Base-by-base conservation (phyloP, 805 yeast genomes). In the Starmerella kuoi region DNA sequence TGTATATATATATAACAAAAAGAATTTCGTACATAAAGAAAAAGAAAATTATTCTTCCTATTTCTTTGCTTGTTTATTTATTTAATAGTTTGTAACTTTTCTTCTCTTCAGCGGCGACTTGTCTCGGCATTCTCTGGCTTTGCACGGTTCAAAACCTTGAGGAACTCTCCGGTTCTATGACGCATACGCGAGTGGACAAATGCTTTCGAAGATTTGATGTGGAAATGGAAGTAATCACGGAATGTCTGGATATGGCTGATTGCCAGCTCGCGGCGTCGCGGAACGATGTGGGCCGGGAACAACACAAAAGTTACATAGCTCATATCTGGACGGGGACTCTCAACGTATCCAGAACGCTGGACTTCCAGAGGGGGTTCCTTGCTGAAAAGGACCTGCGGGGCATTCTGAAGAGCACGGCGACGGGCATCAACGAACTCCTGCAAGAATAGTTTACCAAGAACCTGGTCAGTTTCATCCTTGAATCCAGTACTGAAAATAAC, bases 121-220 rank as follows among this genome's bases (percentile, higher is more conserved):
- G 20, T 17, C 31, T 39, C 42, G 4, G 76, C 80, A 45, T 76
- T 81, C 56, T 91, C 99, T 22, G 95, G 88, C 64, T 87, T 86
- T 24, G 98, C 98, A 59, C 99, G 74, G 67, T 91, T 91, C 65
- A 91, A 76, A 25, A 91, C 88, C 70, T 91, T 91, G 59, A 87
- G 74, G 68, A 87, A 91, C 56, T 93, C 91, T 53, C 81, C 78
- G 20, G 91, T 97, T 57, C 98, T 75, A 64, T 70, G 84, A 63
- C 99, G 77, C 99, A 91, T 91, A 70, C 99, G 79, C 39, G 95
- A 85, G 64, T 91, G 99, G 79, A 91, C 77, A 65, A 83, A 91
- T 27, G 98, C 97, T 70, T 91, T 91, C 47, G 95, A 86, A 63
- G 96, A 88, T 66, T 91, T 91, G 68, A 91, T 91, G 61, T 91